Evolutionary conservation across 2,329 filamentous ascomycete species (phyloP).

Genomic region (Epichloe scottii): DNA sequence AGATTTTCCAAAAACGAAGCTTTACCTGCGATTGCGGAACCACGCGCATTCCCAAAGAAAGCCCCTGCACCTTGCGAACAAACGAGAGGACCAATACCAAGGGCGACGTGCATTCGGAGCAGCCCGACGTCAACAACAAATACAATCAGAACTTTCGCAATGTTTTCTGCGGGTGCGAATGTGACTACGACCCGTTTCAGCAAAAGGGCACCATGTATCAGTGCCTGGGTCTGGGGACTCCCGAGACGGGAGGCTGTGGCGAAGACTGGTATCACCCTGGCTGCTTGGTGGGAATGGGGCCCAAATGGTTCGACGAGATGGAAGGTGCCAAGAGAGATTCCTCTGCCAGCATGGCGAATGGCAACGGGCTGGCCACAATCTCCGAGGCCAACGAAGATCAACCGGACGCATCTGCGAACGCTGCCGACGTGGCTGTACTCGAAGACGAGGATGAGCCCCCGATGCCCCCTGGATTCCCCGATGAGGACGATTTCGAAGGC

Average conservation of each 20-base stretch:
- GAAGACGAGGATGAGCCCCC: slow-evolving; percentile 50
- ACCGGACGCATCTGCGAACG: slow-evolving; percentile 10
- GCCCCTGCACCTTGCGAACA: slow-evolving; percentile 63
- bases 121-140: slow-evolving; percentile 59
- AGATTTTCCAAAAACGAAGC: slow-evolving; percentile 90
- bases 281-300: slow-evolving; percentile 70
- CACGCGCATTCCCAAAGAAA: slow-evolving; percentile 56
- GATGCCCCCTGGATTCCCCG: slow-evolving; percentile 73
- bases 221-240: slow-evolving; percentile 72
- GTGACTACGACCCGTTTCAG: slow-evolving; percentile 75
- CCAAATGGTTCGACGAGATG: slow-evolving; percentile 55
- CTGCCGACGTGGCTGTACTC: slow-evolving; percentile 18
- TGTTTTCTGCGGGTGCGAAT: slow-evolving; percentile 77
- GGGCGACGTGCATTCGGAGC: slow-evolving; percentile 64
- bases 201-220: slow-evolving; percentile 99
- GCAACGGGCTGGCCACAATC: slow-evolving; percentile 32
- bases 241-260: slow-evolving; percentile 76
- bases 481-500: slow-evolving; percentile 77
- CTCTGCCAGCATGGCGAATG: slow-evolving; percentile 5
- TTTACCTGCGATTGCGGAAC: slow-evolving; percentile 97
- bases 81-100: slow-evolving; percentile 63
- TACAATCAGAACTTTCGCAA: slow-evolving; percentile 97
- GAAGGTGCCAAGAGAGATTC: slow-evolving; percentile 22
- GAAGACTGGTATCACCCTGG: slow-evolving; percentile 98
- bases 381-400: slow-evolving; percentile 32